Evolutionary conservation across 2,329 filamentous ascomycete species (phyloP).

Genomic region (Cladophialophora bantiana): DNA sequence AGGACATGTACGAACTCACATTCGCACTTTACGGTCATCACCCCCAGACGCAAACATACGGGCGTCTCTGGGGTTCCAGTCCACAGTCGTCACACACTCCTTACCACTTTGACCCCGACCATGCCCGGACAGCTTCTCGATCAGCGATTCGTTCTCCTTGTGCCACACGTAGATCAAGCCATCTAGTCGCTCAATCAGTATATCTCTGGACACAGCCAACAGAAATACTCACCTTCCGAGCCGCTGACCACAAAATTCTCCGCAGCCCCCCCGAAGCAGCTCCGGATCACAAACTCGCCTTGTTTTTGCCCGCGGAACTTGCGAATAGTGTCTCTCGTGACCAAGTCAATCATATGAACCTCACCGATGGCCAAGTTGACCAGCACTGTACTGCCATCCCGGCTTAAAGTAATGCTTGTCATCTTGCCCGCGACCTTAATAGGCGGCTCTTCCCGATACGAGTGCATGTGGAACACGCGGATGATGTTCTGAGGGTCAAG

Average conservation of each 20-base stretch:
- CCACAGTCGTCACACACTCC: conserved; percentile 77
- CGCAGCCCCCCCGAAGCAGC: conserved; percentile 83
- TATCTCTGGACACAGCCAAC: conserved; percentile 29
- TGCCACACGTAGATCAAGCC: conserved; percentile 87
- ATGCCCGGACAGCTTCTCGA: conserved; percentile 80
- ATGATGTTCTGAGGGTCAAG: conserved; percentile 75
- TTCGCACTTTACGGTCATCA: conserved; percentile 83
- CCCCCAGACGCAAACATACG: conserved; percentile 89
- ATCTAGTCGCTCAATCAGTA: conserved; percentile 53
- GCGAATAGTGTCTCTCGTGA: conserved; percentile 73
- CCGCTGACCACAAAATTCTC: conserved; percentile 92
- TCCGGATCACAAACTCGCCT: conserved; percentile 79
- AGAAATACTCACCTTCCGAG: conserved; percentile 73
- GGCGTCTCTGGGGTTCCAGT: conserved; percentile 85
- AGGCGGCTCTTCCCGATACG: conserved; percentile 76
- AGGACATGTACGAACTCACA: conserved; percentile 65
- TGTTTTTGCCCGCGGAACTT: conserved; percentile 78
- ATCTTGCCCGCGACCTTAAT: conserved; percentile 72
- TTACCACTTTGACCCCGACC: conserved; percentile 58
- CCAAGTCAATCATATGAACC: conserved; percentile 79
- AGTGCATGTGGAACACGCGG: conserved; percentile 81
- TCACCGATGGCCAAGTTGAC: conserved; percentile 81
- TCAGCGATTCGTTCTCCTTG: conserved; percentile 76
- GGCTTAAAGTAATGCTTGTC: conserved; percentile 81
- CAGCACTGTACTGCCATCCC: conserved; percentile 80